These are phyloP conservation scores for Chalara sp. DNA, from an alignment of 2,329 filamentous ascomycete genomes.

Conservation along the genomic window DNA sequence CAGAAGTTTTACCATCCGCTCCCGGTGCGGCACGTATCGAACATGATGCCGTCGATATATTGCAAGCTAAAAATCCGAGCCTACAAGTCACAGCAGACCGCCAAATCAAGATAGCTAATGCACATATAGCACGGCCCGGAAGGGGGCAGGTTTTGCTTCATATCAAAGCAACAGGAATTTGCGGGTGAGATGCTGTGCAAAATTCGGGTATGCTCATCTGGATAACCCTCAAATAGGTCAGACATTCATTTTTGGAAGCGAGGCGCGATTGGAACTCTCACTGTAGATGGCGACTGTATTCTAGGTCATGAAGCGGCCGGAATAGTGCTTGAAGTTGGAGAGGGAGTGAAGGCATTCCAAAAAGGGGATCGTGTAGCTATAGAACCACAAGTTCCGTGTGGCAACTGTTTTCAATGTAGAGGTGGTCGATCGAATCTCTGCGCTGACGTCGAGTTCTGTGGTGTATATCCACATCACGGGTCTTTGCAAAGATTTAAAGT, in stretches of 20 bases:
- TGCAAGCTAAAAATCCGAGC: slow-evolving; percentile 38
- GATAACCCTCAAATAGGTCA: slow-evolving; percentile 34
- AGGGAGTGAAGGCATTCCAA: slow-evolving; percentile 45
- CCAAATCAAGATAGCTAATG: slow-evolving; percentile 47
- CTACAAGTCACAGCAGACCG: slow-evolving; percentile 55
- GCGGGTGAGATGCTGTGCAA: slow-evolving; percentile 38
- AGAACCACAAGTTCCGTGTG: slow-evolving; percentile 60
- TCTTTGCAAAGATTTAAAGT: slow-evolving; percentile 55
- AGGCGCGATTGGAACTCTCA: slow-evolving; percentile 55
- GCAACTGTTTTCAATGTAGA: slow-evolving; percentile 49
- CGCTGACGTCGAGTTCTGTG: slow-evolving; percentile 52
- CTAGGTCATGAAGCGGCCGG: slow-evolving; percentile 16
- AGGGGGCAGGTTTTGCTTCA: slow-evolving; percentile 52
- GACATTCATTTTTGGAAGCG: slow-evolving; percentile 65
- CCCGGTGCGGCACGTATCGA: too few relatives aligned
- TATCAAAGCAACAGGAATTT: slow-evolving; percentile 57
- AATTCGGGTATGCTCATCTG: too few relatives aligned
- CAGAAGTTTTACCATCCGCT: too few relatives aligned
- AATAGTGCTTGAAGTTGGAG: slow-evolving; percentile 19
- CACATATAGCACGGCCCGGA: slow-evolving; percentile 45
- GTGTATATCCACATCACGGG: slow-evolving; percentile 54
- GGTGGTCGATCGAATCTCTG: slow-evolving; percentile 59
- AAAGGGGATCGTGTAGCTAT: slow-evolving; percentile 57
- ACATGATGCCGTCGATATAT: too few relatives aligned
- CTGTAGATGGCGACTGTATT: slow-evolving; percentile 57